phyloP scores from a whole-genome alignment of 306 rosid genomes.

The Quercus robur region DNA sequence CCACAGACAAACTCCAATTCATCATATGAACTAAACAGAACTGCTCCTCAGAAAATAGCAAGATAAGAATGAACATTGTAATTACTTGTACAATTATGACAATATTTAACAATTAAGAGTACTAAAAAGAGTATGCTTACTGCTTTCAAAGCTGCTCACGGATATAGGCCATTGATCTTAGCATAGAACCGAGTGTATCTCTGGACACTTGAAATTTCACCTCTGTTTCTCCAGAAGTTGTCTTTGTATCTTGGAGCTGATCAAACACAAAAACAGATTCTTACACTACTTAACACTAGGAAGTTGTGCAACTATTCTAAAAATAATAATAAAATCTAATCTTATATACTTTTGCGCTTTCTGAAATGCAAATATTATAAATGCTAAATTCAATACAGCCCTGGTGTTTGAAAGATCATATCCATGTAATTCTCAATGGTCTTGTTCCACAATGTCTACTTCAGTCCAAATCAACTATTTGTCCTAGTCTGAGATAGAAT shows the following conservation, averaged over 20 bases:
- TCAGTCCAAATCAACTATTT: not conserved
- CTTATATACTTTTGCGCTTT: not conserved
- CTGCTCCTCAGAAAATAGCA: conserved; percentile 2
- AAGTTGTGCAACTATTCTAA: not conserved
- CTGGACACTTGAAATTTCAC: conserved; percentile 81
- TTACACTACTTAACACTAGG: not conserved
- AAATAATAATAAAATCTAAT: not conserved
- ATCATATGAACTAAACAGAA: not conserved
- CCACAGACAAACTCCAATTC: not conserved
- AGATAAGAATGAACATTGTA: not conserved
- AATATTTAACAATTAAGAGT: conserved; percentile 3
- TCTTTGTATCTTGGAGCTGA: conserved; percentile 79
- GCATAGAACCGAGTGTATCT: conserved; percentile 66
- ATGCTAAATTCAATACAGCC: not conserved
- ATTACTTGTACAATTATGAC: not conserved
- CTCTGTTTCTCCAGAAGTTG: conserved; percentile 65
- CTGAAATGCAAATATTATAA: not conserved
- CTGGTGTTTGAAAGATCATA: not conserved
- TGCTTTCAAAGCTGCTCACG: conserved; percentile 61
- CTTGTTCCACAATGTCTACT: not conserved
- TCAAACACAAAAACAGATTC: conserved; percentile 19
- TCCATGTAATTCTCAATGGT: not conserved
- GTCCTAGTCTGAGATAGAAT: not conserved
- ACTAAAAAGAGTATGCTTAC: conserved; percentile 45
- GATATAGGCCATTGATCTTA: conserved; percentile 68